phyloP scores from a whole-genome alignment of 106 monocot species.

The Chionographis japonica region DNA sequence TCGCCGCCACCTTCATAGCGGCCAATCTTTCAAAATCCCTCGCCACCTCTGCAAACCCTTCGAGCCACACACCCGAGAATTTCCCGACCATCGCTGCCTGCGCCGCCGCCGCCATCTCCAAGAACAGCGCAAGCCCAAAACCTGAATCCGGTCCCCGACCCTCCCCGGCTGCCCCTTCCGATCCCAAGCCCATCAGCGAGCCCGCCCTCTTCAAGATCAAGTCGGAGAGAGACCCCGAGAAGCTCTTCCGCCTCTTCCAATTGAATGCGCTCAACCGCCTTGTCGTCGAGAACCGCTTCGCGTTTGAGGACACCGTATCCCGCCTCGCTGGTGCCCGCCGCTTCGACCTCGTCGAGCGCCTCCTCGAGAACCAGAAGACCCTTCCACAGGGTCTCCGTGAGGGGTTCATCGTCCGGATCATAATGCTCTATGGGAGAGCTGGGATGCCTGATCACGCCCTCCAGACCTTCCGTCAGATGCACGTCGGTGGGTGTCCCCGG shows the following conservation, averaged over 20 bases:
- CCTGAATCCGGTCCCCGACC: constrained; percentile 4
- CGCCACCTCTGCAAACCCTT: constrained; percentile 16
- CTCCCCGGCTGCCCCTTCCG: not conserved
- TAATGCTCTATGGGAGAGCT: constrained; percentile 73
- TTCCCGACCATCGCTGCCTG: constrained; percentile 67
- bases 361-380: constrained; percentile 79
- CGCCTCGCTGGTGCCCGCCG: constrained; percentile 68
- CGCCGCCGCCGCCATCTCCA: constrained; percentile 30
- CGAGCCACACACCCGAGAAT: constrained; percentile 20
- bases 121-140: constrained; percentile 1
- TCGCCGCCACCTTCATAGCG: constrained; percentile 68
- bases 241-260: constrained; percentile 64
- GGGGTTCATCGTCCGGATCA: constrained; percentile 76
- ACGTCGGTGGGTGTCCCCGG: constrained; percentile 51
- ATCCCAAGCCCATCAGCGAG: constrained; percentile 11
- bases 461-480: constrained; percentile 64
- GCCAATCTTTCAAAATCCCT: constrained; percentile 42
- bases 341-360: constrained; percentile 67
- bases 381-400: constrained; percentile 80
- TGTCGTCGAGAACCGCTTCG: constrained; percentile 81
- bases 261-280: constrained; percentile 68
- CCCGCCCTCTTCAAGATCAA: constrained; percentile 68
- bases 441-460: constrained; percentile 74
- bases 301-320: constrained; percentile 66
- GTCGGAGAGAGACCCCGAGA: constrained; percentile 72